These are phyloP conservation scores for Cladosporium austrohemisphaericum DNA, from an alignment of 2,329 filamentous ascomycete species.

Conservation along the genomic window DNA sequence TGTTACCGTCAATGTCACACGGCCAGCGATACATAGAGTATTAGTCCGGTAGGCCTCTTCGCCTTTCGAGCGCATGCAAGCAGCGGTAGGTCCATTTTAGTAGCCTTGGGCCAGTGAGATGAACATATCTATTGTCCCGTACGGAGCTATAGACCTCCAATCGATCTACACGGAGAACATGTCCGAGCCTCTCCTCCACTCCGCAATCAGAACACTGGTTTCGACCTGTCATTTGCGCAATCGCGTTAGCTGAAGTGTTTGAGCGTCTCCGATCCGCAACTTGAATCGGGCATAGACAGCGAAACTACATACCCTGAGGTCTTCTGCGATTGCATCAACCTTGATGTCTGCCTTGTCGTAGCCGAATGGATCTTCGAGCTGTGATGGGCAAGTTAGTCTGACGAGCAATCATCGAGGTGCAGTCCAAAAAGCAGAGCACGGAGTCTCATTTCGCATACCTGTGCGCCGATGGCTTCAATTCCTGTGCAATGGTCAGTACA, in stretches of 20 bases:
- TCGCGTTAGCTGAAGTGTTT: no score
- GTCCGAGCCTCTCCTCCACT: slow-evolving; percentile 48
- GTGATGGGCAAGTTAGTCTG: slow-evolving; percentile 32
- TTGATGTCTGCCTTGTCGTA: slow-evolving; percentile 65
- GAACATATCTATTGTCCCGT: no score
- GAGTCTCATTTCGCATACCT: background rate
- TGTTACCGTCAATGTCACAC: no score
- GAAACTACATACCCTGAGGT: slow-evolving; percentile 40
- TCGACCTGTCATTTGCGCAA: slow-evolving; percentile 39
- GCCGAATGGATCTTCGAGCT: slow-evolving; percentile 64
- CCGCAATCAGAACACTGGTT: slow-evolving; percentile 54
- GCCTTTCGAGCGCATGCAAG: no score
- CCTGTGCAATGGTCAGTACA: background rate
- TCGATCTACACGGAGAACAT: slow-evolving; percentile 21
- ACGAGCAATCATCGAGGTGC: background rate
- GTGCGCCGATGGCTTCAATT: slow-evolving; percentile 10
- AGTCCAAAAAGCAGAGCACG: background rate
- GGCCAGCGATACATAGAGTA: no score
- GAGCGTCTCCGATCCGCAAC: no score
- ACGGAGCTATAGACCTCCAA: no score
- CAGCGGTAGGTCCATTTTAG: no score
- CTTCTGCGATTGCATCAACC: slow-evolving; percentile 62
- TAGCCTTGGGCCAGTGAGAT: no score
- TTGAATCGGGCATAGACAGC: no score
- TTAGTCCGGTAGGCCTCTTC: no score